These are phyloP conservation scores for Craterostigma plantagineum DNA, from an alignment of 257 asterid species.

Conservation along the genomic window DNA sequence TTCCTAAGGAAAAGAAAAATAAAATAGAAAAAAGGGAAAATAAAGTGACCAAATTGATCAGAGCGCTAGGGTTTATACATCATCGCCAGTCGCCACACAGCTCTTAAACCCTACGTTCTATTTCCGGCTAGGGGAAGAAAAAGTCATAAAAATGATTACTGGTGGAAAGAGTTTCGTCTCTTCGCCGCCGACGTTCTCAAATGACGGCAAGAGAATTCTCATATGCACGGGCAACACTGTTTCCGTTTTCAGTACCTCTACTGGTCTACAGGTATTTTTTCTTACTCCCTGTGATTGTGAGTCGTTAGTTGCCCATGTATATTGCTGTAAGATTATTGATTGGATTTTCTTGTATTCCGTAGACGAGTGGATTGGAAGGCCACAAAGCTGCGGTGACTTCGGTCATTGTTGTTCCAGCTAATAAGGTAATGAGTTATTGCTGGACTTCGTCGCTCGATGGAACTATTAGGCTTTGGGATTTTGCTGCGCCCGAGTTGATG, in stretches of 20 bases:
- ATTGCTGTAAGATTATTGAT: background rate
- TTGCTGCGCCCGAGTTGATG: constrained; percentile 48
- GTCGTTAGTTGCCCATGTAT: too few relatives aligned
- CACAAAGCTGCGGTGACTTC: constrained; percentile 66
- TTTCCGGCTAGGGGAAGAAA: background rate
- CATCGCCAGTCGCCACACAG: background rate
- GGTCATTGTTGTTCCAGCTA: constrained; percentile 63
- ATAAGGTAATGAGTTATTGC: constrained; percentile 42
- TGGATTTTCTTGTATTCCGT: constrained; percentile 2
- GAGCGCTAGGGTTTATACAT: background rate
- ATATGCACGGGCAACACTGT: constrained; percentile 78
- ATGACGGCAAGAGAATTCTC: constrained; percentile 60
- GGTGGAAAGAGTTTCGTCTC: constrained; percentile 76
- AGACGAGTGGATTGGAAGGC: constrained; percentile 81
- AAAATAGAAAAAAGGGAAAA: too few relatives aligned
- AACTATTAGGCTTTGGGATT: constrained; percentile 79
- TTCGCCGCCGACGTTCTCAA: constrained; percentile 83
- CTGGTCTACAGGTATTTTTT: constrained; percentile 55
- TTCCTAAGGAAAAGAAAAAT: too few relatives aligned
- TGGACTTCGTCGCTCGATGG: constrained; percentile 94
- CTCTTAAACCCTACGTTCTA: background rate
- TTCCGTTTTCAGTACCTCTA: constrained; percentile 80
- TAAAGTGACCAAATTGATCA: too few relatives aligned
- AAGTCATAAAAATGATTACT: constrained; percentile 22
- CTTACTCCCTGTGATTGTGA: too few relatives aligned